phyloP scores from a whole-genome alignment of 129 eudicot species.

The Helichrysum umbraculigerum region DNA sequence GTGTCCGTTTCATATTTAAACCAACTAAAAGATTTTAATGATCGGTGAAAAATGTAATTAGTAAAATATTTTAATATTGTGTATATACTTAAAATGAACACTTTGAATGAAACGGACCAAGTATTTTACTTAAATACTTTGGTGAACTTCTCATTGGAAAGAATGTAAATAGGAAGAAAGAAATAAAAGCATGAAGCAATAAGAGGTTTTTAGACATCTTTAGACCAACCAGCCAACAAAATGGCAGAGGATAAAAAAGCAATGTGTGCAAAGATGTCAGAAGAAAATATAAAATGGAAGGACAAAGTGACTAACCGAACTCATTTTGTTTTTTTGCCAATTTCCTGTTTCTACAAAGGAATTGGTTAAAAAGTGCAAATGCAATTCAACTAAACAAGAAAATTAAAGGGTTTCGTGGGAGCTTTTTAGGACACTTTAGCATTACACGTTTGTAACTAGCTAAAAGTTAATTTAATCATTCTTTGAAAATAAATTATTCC shows the following conservation, averaged over 20 bases:
- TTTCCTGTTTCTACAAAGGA: slow-evolving; percentile 35
- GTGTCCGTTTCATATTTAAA: no score
- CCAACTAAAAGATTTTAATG: no score
- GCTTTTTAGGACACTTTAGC: slow-evolving; percentile 20
- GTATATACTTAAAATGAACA: no score
- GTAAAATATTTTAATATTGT: no score
- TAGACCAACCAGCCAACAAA: slow-evolving; percentile 57
- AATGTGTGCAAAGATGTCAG: slow-evolving; percentile 29
- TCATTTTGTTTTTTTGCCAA: slow-evolving; percentile 26
- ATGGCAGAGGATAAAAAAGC: slow-evolving; percentile 30
- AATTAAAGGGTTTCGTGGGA: slow-evolving; percentile 7
- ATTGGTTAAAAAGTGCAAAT: slow-evolving; percentile 28
- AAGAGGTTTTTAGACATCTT: slow-evolving; percentile 35
- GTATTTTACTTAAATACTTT: no score
- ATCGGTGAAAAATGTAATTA: no score
- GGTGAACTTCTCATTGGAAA: no score
- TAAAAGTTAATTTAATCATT: no score
- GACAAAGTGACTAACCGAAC: slow-evolving; percentile 39
- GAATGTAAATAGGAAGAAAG: neutral
- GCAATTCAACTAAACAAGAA: slow-evolving; percentile 38
- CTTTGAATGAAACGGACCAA: no score
- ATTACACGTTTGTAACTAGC: no score
- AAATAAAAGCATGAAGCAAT: slow-evolving; percentile 11
- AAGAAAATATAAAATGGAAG: slow-evolving; percentile 25
- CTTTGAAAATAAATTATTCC: no score